A percentile compares a stretch with the other conserved stretches of the same genome.
Conservation (phyloP, 2,329 filamentous ascomycete genomes). For the Diaporthe capsici region DNA sequence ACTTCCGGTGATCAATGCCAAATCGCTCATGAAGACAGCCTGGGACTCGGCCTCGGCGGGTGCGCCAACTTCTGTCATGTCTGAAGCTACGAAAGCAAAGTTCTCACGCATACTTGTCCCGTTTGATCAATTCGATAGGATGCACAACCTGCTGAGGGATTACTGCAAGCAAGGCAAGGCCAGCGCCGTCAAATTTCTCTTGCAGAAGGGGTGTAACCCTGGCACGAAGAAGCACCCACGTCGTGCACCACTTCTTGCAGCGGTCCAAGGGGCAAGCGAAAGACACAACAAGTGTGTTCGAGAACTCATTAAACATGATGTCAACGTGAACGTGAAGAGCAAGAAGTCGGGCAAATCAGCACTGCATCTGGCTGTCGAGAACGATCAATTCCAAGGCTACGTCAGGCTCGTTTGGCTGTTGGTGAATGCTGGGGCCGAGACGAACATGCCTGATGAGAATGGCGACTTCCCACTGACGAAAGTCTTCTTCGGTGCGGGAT, state of each 20-base stretch:
- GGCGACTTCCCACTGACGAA: constrained; percentile 36
- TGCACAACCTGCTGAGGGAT: constrained; percentile 22
- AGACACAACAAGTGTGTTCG: constrained; percentile 43
- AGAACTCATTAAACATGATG: constrained; percentile 39
- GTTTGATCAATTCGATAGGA: constrained; percentile 11
- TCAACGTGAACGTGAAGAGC: constrained; percentile 34
- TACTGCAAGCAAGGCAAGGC: constrained; percentile 34
- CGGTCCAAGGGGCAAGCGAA: constrained; percentile 38
- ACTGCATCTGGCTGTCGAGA: constrained; percentile 40
- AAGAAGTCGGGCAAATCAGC: constrained; percentile 41
- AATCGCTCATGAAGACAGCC: constrained; percentile 38
- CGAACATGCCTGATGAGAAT: constrained; percentile 31
- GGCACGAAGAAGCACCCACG: constrained; percentile 25
- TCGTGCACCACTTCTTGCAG: constrained; percentile 30
- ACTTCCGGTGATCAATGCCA: constrained; percentile 32
- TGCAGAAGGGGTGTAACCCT: constrained; percentile 32
- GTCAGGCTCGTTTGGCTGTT: constrained; percentile 43
- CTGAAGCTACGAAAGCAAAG: constrained; percentile 26
- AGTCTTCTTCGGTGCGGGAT: constrained; percentile 35
- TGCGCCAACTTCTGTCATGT: constrained; percentile 40
- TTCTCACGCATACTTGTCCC: constrained; percentile 27
- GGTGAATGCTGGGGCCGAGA: constrained; percentile 26
- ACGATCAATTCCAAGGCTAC: constrained; percentile 41
- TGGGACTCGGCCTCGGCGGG: constrained; percentile 41
- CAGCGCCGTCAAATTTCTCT: constrained; percentile 35